Conservation (phyloP, 768 basidiomycete species). For the Lactarius quietus region DNA sequence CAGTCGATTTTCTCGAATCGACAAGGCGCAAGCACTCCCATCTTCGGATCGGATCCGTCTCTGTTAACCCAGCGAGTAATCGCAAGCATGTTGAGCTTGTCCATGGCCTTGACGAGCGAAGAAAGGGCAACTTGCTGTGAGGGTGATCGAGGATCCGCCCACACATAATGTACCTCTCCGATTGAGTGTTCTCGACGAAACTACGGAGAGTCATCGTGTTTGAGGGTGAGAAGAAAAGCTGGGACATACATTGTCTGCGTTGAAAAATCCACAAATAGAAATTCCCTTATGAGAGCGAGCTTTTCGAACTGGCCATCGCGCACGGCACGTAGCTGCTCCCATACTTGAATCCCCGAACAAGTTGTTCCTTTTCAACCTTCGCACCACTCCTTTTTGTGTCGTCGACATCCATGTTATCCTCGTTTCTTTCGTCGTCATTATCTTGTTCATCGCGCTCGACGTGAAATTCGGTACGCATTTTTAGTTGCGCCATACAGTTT, state of each 20-base stretch:
- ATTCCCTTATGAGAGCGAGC: constrained; percentile 79
- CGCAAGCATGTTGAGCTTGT: constrained; percentile 57
- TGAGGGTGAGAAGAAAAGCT: neutral
- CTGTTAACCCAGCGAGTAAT: constrained; percentile 79
- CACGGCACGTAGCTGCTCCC: constrained; percentile 85
- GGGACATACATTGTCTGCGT: constrained; percentile 51
- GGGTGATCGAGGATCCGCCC: constrained; percentile 63
- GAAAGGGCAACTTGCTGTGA: constrained; percentile 82
- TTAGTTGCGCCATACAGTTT: constrained; percentile 40
- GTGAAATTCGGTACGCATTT: constrained; percentile 52
- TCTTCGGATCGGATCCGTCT: constrained; percentile 75
- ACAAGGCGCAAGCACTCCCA: constrained; percentile 71
- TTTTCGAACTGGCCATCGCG: constrained; percentile 76
- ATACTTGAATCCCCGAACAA: constrained; percentile 83
- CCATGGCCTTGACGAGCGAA: constrained; percentile 83
- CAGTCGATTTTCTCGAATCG: constrained; percentile 69
- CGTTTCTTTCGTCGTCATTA: constrained; percentile 35
- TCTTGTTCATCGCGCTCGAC: constrained; percentile 37
- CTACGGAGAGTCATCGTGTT: constrained; percentile 37
- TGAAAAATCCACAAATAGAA: constrained; percentile 85
- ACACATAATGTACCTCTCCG: constrained; percentile 84
- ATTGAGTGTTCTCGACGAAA: constrained; percentile 79
- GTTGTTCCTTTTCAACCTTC: constrained; percentile 73
- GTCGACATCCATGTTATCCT: constrained; percentile 37
- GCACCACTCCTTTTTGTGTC: constrained; percentile 39